A percentile compares a stretch with the other conserved stretches of the same genome.
Evolutionary conservation across 2,329 filamentous ascomycete genomes (phyloP).

Genomic region (Scedosporium boydii): DNA sequence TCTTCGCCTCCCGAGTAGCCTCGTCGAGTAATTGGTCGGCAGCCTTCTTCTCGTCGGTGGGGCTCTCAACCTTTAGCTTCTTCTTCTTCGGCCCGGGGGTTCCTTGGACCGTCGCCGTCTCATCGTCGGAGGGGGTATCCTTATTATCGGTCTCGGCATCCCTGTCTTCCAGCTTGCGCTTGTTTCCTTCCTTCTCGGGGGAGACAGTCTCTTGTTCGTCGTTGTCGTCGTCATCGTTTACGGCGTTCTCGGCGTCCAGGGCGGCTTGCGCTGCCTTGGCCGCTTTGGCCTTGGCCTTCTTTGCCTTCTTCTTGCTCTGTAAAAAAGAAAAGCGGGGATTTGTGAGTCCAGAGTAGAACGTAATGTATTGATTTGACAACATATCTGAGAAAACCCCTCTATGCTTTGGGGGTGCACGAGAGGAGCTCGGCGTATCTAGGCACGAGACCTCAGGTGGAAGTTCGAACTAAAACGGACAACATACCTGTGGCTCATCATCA

Average conservation of each 20-base stretch:
- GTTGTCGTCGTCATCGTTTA: constrained; percentile 80
- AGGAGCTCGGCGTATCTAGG: not conserved
- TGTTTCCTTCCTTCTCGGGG: constrained; percentile 29
- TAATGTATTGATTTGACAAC: not conserved
- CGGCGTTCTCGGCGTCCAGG: constrained; percentile 73
- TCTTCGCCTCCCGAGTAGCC: constrained; percentile 19
- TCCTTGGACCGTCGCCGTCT: constrained; percentile 47
- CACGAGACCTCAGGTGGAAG: constrained; percentile 1
- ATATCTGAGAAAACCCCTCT: not conserved
- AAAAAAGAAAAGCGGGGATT: not conserved
- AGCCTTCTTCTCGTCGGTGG: constrained; percentile 12
- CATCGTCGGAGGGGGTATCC: constrained; percentile 55
- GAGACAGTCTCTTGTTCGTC: constrained; percentile 40
- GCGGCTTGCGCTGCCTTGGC: constrained; percentile 68
- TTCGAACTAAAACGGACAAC: constrained; percentile 5
- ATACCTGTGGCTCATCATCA: constrained; percentile 63
- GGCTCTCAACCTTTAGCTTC: constrained; percentile 12
- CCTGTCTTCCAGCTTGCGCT: constrained; percentile 25
- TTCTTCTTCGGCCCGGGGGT: constrained; percentile 34
- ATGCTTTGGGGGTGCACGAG: not conserved
- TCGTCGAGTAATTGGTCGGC: constrained; percentile 32
- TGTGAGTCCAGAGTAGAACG: not conserved
- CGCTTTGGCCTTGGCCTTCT: constrained; percentile 65
- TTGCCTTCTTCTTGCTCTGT: constrained; percentile 85
- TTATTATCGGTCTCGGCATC: constrained; percentile 41